These are phyloP conservation scores for Coemansia sp. DNA, from an alignment of 192 early-diverging fungal genomes.

Conservation along the genomic window DNA sequence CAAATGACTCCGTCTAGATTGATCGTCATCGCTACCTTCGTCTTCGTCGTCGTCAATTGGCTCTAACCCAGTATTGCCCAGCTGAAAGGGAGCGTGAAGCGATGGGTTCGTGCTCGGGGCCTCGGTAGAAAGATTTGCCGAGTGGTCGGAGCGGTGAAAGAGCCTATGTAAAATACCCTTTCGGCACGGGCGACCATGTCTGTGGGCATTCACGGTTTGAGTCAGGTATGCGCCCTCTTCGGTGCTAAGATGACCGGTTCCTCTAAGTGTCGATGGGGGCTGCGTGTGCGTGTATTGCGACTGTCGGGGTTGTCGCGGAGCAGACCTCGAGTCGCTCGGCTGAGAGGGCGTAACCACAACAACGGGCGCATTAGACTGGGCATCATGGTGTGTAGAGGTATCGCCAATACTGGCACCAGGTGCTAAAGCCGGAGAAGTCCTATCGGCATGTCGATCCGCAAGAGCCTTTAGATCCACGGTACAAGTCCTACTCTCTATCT, in stretches of 20 bases:
- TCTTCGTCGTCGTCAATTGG: not conserved
- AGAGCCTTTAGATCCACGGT: conserved; percentile 16
- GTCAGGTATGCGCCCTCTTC: not conserved
- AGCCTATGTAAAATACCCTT: not conserved
- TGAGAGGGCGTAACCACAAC: not conserved
- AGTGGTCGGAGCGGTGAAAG: not conserved
- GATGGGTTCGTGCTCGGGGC: not conserved
- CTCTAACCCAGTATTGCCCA: not conserved
- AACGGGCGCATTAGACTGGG: not conserved
- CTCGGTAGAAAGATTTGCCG: not conserved
- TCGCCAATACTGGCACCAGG: not conserved
- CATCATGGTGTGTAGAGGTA: not conserved
- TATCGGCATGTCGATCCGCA: not conserved
- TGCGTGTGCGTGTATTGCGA: not conserved
- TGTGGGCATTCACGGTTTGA: not conserved
- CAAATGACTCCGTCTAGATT: not conserved
- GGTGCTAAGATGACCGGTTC: not conserved
- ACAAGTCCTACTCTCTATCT: conserved; percentile 14
- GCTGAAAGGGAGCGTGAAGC: not conserved
- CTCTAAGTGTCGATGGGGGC: not conserved
- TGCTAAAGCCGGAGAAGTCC: not conserved
- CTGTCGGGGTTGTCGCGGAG: not conserved
- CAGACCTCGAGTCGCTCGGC: not conserved
- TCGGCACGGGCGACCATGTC: not conserved
- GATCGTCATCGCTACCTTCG: not conserved